Percentiles rank a stretch among this genome's conserved stretches.
Conservation (phyloP, 2,329 filamentous ascomycete genomes). For the Scytalidium sp. region DNA sequence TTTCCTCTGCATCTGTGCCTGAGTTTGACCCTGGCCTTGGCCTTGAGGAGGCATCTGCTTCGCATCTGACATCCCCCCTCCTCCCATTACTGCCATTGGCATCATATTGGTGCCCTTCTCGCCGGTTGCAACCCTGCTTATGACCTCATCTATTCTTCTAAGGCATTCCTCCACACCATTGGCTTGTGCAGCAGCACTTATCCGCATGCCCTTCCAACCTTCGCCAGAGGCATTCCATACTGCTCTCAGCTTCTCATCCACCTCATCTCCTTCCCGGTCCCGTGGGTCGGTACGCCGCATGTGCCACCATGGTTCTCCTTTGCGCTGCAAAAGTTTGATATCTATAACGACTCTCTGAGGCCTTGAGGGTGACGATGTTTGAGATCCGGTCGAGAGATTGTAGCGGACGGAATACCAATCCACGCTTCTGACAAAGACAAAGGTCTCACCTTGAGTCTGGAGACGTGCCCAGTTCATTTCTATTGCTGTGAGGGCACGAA, state of each 20-base stretch:
- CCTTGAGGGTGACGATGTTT: constrained; percentile 19
- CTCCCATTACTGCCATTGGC: not conserved
- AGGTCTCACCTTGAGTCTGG: constrained; percentile 41
- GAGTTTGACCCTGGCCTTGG: not conserved
- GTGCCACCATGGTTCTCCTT: constrained; percentile 37
- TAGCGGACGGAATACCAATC: constrained; percentile 60
- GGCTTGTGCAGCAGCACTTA: constrained; percentile 42
- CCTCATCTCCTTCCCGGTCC: constrained; percentile 24
- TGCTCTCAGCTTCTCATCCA: constrained; percentile 38
- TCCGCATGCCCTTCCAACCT: constrained; percentile 46
- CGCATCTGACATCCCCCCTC: not conserved
- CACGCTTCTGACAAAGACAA: constrained; percentile 49
- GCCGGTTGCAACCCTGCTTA: constrained; percentile 5
- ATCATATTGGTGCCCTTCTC: not conserved
- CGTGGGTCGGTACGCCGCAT: constrained; percentile 20
- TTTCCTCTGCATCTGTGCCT: not conserved
- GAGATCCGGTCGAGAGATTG: constrained; percentile 32
- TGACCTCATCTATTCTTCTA: constrained; percentile 20
- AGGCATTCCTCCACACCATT: constrained; percentile 34
- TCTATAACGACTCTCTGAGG: constrained; percentile 45
- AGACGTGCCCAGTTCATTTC: constrained; percentile 50
- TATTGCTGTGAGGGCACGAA: constrained; percentile 58
- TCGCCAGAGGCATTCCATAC: constrained; percentile 44
- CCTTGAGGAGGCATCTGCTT: not conserved
- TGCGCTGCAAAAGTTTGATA: constrained; percentile 46